These are phyloP conservation scores for Corymbia maculata DNA, from an alignment of 345 rosid species.

Conservation along the genomic window DNA sequence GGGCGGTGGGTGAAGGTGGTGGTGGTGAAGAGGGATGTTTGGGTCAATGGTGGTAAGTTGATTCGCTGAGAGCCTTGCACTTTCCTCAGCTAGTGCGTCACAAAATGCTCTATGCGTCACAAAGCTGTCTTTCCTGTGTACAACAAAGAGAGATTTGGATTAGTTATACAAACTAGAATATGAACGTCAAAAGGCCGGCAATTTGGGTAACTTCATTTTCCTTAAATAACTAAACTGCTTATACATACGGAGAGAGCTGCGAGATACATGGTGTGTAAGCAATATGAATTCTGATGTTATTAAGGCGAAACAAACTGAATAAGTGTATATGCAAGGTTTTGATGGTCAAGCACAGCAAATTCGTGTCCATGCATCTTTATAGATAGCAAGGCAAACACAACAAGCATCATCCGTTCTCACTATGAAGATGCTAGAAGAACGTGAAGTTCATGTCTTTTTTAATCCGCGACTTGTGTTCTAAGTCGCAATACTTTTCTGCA, in stretches of 20 bases:
- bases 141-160: background rate
- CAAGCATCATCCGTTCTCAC: background rate
- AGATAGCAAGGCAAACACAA: background rate
- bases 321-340: background rate
- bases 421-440: background rate
- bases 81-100: conserved; percentile 88
- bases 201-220: background rate
- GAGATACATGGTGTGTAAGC: background rate
- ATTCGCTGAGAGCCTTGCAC: conserved; percentile 55
- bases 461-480: background rate
- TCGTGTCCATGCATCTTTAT: background rate
- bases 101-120: conserved; percentile 92
- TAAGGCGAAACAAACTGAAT: background rate
- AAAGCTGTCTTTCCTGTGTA: conserved; percentile 94
- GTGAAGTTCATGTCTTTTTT: background rate
- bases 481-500: background rate
- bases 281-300: background rate
- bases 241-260: background rate
- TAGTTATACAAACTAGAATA: background rate
- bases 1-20: conserved; percentile 3
- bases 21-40: conserved; percentile 2
- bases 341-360: background rate
- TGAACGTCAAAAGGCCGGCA: background rate
- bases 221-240: background rate
- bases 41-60: conserved; percentile 17